Base-by-base conservation (phyloP, 768 basidiomycete species). In the Kockovaella imperatae region DNA sequence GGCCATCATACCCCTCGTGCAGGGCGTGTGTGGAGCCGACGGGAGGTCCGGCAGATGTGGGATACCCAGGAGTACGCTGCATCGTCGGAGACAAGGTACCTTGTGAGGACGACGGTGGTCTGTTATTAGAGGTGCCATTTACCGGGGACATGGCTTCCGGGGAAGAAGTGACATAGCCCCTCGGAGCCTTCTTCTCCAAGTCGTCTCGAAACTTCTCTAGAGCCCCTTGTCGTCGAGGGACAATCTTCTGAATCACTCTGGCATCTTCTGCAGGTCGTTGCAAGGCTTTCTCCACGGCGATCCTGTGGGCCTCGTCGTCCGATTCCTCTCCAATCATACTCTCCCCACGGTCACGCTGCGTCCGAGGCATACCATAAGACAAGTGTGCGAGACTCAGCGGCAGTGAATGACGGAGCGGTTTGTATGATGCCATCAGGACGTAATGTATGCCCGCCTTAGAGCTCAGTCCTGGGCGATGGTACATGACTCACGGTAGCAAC, bases 341-440 rank as follows among this genome's bases (percentile, higher is more conserved):
- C 8, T 45, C 35, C 29, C 57, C 65, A 40, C 67, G 68, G 10
- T 59, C 64, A 1, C 42, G 34, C 39, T 70, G 64, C 26, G 45
- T 50, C 8, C n/a, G n/a, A n/a, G 59, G 63, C 63, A 69, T 60
- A 15, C 72, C 74, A 69, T 78, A 77, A 3, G 81, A 80, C 68
- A 79, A 78, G 62, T 86, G 81, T 39, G 86, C 83, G 49, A 89
- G 77, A 35, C 80, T 82, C 52, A 87, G 75, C 3, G 93, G 90
- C 2, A 95, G 78, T 11, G 82, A 77, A 25, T 78, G 71, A 50
- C 83, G 62, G 18, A 97, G 80, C 0, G 89, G 90, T 0, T 76
- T 79, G 59, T 86, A 96, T 5, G 88, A 89, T 62, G 79, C 78
- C 63, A 79, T 79, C 54, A 96, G 76, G 47, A 87, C 73, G 15